phyloP scores from a whole-genome alignment of 768 basidiomycete species.

The Crassisporium funariophilum region DNA sequence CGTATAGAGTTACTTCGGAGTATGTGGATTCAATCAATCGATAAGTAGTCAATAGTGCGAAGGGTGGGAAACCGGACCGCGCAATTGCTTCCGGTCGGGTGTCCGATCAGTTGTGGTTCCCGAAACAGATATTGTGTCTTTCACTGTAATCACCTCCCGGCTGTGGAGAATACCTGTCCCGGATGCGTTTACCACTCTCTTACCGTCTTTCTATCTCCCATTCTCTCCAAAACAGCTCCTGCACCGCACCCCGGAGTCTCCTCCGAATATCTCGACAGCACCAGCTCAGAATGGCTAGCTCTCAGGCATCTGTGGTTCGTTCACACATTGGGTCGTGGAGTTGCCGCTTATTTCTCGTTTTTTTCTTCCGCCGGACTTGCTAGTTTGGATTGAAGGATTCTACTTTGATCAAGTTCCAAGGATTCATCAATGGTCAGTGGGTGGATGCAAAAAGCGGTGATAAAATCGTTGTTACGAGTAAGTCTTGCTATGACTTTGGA shows the following conservation, averaged over 20 bases:
- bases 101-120: no score
- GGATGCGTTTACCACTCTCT: slow-evolving; percentile 20
- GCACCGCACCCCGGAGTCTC: slow-evolving; percentile 1
- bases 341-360: not conserved
- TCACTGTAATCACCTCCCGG: slow-evolving; percentile 1
- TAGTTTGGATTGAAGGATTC: slow-evolving; percentile 81
- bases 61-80: no score
- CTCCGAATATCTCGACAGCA: slow-evolving; percentile 1
- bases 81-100: no score
- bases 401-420: slow-evolving; percentile 73
- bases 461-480: slow-evolving; percentile 77
- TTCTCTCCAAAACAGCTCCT: slow-evolving; percentile 8
- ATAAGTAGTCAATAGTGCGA: no score
- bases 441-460: slow-evolving; percentile 74
- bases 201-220: slow-evolving; percentile 14
- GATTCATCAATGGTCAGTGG: slow-evolving; percentile 85
- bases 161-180: slow-evolving; percentile 9
- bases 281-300: slow-evolving; percentile 59
- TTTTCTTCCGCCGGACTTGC: not conserved
- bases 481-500: slow-evolving; percentile 25
- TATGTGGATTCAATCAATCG: no score
- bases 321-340: no score
- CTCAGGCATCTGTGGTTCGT: slow-evolving; percentile 44
- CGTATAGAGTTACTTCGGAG: no score
- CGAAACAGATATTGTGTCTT: no score